Conservation (phyloP, 306 rosid genomes). For the Prunus davidiana region DNA sequence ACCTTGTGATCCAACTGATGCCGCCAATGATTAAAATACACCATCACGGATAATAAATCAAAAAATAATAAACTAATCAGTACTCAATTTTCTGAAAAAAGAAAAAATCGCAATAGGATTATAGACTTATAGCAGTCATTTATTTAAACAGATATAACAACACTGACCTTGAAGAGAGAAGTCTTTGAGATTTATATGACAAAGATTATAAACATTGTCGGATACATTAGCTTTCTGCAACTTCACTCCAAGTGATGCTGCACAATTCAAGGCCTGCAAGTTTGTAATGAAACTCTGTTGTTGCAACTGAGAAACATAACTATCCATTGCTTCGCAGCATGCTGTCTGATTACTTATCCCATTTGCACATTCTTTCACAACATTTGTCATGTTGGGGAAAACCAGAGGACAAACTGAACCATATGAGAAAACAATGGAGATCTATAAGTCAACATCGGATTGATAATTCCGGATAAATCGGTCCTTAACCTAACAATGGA, state of each 20-base stretch:
- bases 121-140: neutral
- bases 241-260: slow-evolving; percentile 54
- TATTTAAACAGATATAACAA: slow-evolving; percentile 14
- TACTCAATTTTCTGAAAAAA: neutral
- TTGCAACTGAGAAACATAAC: slow-evolving; percentile 57
- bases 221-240: slow-evolving; percentile 54
- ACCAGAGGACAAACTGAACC: slow-evolving; percentile 60
- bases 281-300: slow-evolving; percentile 68
- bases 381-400: slow-evolving; percentile 46
- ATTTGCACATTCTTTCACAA: slow-evolving; percentile 46
- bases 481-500: neutral
- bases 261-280: slow-evolving; percentile 72
- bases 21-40: slow-evolving; percentile 27
- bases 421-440: slow-evolving; percentile 23
- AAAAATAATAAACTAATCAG: slow-evolving; percentile 27
- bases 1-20: slow-evolving; percentile 62
- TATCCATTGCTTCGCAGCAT: slow-evolving; percentile 55
- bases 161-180: slow-evolving; percentile 74
- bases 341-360: slow-evolving; percentile 34
- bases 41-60: slow-evolving; percentile 14
- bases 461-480: neutral
- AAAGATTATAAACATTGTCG: slow-evolving; percentile 44
- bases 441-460: slow-evolving; percentile 23
- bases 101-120: slow-evolving; percentile 9
- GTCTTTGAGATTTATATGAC: slow-evolving; percentile 62